These are phyloP conservation scores for Geotrichum klebahnii DNA, from an alignment of 1,139 yeast species.

Conservation along the genomic window DNA sequence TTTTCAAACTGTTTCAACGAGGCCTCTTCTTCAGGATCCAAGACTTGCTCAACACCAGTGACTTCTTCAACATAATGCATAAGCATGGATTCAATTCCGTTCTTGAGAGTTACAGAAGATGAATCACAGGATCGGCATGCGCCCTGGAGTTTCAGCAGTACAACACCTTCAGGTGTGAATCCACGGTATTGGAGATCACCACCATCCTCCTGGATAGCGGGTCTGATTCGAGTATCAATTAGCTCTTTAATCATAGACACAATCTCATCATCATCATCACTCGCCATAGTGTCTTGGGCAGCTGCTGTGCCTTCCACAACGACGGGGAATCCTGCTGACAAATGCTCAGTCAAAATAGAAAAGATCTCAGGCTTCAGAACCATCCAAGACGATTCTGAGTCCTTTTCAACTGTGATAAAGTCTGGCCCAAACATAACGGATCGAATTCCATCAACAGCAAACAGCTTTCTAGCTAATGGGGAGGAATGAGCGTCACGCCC, in stretches of 20 bases:
- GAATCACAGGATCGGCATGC: slow-evolving; percentile 80
- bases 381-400: slow-evolving; percentile 56
- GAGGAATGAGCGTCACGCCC: slow-evolving; percentile 62
- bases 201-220: slow-evolving; percentile 80
- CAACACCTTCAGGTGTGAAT: slow-evolving; percentile 65
- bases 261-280: slow-evolving; percentile 69
- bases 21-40: slow-evolving; percentile 56
- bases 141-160: slow-evolving; percentile 70
- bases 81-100: slow-evolving; percentile 80
- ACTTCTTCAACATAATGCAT: slow-evolving; percentile 83
- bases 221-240: slow-evolving; percentile 88
- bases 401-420: slow-evolving; percentile 82
- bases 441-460: slow-evolving; percentile 78
- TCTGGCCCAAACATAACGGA: slow-evolving; percentile 85
- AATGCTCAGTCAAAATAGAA: slow-evolving; percentile 74
- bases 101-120: slow-evolving; percentile 70
- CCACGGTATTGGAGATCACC: slow-evolving; percentile 73
- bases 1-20: slow-evolving; percentile 70
- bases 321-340: slow-evolving; percentile 67
- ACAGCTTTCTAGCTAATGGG: slow-evolving; percentile 75
- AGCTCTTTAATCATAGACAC: slow-evolving; percentile 90
- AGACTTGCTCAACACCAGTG: slow-evolving; percentile 63
- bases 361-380: slow-evolving; percentile 84
- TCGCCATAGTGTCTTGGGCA: slow-evolving; percentile 45
- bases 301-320: slow-evolving; percentile 49